Evolutionary conservation across 495 filamentous ascomycete genomes (phyloP), one percentile per base, ranked within the genome.

Genomic region (Neurospora sp.): DNA sequence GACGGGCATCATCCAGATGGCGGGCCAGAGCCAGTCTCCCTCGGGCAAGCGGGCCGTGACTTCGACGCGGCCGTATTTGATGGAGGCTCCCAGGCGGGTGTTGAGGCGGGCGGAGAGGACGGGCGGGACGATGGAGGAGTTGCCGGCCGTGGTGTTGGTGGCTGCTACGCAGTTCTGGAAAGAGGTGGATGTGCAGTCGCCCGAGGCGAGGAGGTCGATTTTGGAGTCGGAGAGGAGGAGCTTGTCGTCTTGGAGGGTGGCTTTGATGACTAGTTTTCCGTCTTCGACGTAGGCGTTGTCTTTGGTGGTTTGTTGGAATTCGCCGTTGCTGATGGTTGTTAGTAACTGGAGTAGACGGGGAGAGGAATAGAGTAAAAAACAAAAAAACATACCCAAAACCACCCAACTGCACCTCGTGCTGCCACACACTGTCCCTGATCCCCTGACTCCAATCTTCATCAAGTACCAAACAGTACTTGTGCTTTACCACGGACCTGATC

Each of bases 1-100:
- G 40, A 89, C 87, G 8, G 93, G 93, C 86, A 96, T 85, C 92
- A 96, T 93, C 92, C 93, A 96, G 76, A 96, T 95, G 45, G 92
- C 93, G 31, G 93, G 93, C 93, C 93, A 96, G 35, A 96, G 85
- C 93, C 93, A 96, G 78, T 94, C 92, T 39, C 93, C 93, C 9
- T 81, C 80, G 1, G 93, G 92, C 20, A 95, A 79, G 76, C 89
- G 90, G 35, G 93, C 93, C 4, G 83, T 88, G 8, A 96, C 93
- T 79, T 96, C 91, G 69, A 96, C 86, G 53, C 92, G 90, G 69
- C 93, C 93, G 78, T 93, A 96, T 78, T 88, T 92, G 85, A 96
- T 93, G 9, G 79, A 84, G 16, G 89, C 89, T 37, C 90, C 87
- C 27, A 85, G 86, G 74, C 85, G 90, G 71, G 91, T 94, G 80